phyloP scores from a whole-genome alignment of 805 yeast species.

The Metschnikowia matae region DNA sequence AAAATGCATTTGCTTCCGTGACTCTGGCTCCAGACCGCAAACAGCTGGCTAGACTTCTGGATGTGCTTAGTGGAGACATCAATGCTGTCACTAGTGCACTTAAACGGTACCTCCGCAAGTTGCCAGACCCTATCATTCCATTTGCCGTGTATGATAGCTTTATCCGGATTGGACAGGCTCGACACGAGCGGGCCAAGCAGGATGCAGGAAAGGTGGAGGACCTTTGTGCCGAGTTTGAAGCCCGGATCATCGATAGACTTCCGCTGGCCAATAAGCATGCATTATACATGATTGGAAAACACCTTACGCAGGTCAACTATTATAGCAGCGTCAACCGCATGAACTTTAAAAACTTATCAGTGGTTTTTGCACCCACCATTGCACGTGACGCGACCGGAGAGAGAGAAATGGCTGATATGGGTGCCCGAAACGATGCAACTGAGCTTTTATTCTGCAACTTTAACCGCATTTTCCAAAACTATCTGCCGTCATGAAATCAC shows the following conservation, averaged over 20 bases:
- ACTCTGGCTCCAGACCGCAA: slow-evolving; percentile 31
- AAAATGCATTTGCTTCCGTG: slow-evolving; percentile 35
- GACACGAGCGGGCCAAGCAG: slow-evolving; percentile 15
- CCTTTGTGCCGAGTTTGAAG: slow-evolving; percentile 40
- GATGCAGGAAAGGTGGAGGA: slow-evolving; percentile 1
- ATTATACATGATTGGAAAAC: slow-evolving; percentile 54
- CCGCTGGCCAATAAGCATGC: slow-evolving; percentile 68
- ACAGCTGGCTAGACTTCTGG: slow-evolving; percentile 28
- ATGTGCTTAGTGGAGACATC: slow-evolving; percentile 59
- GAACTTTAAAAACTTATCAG: slow-evolving; percentile 78
- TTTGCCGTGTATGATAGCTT: slow-evolving; percentile 62
- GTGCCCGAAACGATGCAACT: slow-evolving; percentile 69
- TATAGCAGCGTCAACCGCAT: slow-evolving; percentile 63
- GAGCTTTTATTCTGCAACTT: slow-evolving; percentile 62
- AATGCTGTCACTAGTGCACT: slow-evolving; percentile 83
- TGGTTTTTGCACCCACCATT: slow-evolving; percentile 92
- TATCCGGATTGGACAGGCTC: slow-evolving; percentile 42
- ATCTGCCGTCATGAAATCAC: background rate
- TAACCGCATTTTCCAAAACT: slow-evolving; percentile 28
- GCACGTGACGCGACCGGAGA: slow-evolving; percentile 76
- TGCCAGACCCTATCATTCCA: slow-evolving; percentile 83
- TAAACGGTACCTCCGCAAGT: slow-evolving; percentile 78
- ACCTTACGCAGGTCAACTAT: slow-evolving; percentile 57
- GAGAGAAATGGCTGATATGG: slow-evolving; percentile 82
- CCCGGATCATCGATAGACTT: slow-evolving; percentile 43